Percentiles rank a stretch among this genome's conserved stretches.
phyloP scores from a whole-genome alignment of 2,329 filamentous ascomycete genomes.

The Colletotrichum euphorbiae region DNA sequence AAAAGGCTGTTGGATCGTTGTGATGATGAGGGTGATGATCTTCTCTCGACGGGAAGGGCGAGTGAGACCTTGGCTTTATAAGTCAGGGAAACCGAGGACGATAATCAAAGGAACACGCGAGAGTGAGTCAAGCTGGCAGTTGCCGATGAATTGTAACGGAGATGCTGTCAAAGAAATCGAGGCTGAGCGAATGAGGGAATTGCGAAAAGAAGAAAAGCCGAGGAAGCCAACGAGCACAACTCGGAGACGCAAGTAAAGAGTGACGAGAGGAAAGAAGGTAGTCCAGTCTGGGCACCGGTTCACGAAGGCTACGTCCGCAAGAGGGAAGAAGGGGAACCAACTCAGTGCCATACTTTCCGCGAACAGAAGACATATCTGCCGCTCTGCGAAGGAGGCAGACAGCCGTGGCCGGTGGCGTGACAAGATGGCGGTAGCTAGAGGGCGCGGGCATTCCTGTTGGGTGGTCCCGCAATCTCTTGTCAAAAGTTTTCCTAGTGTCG shows the following conservation, averaged over 20 bases:
- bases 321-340: not conserved
- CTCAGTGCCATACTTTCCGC: slow-evolving; percentile 9
- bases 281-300: slow-evolving; percentile 6
- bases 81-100: slow-evolving; percentile 11
- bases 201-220: not conserved
- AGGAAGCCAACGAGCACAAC: not conserved
- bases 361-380: slow-evolving; percentile 15
- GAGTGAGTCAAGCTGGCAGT: not conserved
- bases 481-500: not conserved
- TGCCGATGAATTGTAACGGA: slow-evolving; percentile 5
- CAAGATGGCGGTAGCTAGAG: not conserved
- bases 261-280: not conserved
- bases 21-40: slow-evolving; percentile 3
- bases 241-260: not conserved
- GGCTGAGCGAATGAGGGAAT: not conserved
- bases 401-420: not conserved
- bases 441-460: slow-evolving; percentile 18
- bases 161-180: slow-evolving; percentile 22
- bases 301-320: slow-evolving; percentile 32
- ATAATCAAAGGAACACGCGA: slow-evolving; percentile 19
- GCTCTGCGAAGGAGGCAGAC: too few species aligned
- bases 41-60: not conserved
- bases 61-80: slow-evolving; percentile 29
- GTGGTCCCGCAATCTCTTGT: slow-evolving; percentile 12
- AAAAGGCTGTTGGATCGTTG: slow-evolving; percentile 4